Evolutionary conservation across 345 rosid genomes (phyloP).

Genomic region (Gossypium anomalum): DNA sequence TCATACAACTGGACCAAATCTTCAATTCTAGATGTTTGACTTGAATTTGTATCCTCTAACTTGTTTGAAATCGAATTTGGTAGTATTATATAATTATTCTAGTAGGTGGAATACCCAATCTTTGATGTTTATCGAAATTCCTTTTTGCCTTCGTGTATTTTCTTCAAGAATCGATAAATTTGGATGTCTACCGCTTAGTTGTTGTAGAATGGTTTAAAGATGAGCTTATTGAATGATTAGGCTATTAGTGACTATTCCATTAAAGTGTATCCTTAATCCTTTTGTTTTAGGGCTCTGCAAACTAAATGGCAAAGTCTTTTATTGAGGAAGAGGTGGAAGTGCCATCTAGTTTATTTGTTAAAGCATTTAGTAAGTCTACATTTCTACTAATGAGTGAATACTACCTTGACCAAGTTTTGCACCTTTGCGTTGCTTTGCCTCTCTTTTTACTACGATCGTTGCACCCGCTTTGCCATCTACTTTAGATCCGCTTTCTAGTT

Average conservation of each 20-base stretch:
- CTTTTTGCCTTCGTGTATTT: background rate
- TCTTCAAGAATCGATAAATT: background rate
- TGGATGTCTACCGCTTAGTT: background rate
- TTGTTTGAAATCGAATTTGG: background rate
- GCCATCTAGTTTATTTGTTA: background rate
- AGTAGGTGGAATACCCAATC: slow-evolving; percentile 15
- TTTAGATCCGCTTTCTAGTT: background rate
- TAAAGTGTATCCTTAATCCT: background rate
- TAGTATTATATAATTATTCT: background rate
- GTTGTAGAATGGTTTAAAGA: background rate
- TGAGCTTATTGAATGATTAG: background rate
- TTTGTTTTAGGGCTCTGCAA: background rate
- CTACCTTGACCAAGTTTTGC: background rate
- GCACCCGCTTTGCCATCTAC: background rate
- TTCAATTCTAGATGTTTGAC: slow-evolving; percentile 10
- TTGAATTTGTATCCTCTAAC: background rate
- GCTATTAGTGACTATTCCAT: background rate
- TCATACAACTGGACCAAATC: slow-evolving; percentile 91
- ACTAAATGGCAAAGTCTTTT: background rate
- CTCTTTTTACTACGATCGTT: background rate
- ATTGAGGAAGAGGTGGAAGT: background rate
- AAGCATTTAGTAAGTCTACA: background rate
- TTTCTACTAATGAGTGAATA: background rate
- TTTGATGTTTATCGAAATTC: background rate
- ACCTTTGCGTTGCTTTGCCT: background rate